A percentile compares a stretch with the other conserved stretches of the same genome.
phyloP scores from a whole-genome alignment of 371 early-diverging fungal genomes.

The Chytridium lagenaria region DNA sequence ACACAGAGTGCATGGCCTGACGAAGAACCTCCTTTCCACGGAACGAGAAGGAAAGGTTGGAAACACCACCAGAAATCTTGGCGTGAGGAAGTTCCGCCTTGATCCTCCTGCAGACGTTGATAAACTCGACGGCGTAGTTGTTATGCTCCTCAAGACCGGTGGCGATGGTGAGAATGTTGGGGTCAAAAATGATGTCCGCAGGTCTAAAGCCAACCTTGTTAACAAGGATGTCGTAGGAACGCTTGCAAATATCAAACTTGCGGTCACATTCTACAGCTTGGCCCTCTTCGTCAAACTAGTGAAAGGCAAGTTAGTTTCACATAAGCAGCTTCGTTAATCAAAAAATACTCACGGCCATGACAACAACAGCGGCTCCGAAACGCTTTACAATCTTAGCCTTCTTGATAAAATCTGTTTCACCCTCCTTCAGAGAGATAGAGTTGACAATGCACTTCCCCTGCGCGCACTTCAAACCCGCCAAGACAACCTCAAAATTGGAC shows the following conservation, averaged over 20 bases:
- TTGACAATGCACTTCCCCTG: conserved; percentile 97
- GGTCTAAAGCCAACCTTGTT: conserved; percentile 84
- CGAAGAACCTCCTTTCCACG: conserved; percentile 90
- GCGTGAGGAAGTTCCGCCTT: conserved; percentile 83
- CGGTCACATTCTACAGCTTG: conserved; percentile 85
- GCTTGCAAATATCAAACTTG: conserved; percentile 88
- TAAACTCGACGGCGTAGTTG: conserved; percentile 93
- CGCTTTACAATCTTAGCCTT: conserved; percentile 86
- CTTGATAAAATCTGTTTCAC: conserved; percentile 87
- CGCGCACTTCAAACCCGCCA: conserved; percentile 91
- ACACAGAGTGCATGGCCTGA: conserved; percentile 95
- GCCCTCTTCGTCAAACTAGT: conserved; percentile 86
- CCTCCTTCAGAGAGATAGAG: conserved; percentile 93
- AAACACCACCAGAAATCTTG: conserved; percentile 89
- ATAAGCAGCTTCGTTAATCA: conserved; percentile 9
- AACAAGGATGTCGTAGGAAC: conserved; percentile 86
- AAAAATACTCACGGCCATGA: conserved; percentile 80
- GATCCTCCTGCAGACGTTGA: conserved; percentile 75
- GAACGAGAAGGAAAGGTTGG: conserved; percentile 94
- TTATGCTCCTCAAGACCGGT: conserved; percentile 96
- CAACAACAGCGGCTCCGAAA: conserved; percentile 94
- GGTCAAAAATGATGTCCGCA: conserved; percentile 93
- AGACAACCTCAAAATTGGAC: conserved; percentile 94
- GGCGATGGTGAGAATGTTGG: conserved; percentile 93
- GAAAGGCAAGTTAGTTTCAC: neutral